phyloP scores from a whole-genome alignment of 768 basidiomycete species.

The Psilocybe subaeruginosa region DNA sequence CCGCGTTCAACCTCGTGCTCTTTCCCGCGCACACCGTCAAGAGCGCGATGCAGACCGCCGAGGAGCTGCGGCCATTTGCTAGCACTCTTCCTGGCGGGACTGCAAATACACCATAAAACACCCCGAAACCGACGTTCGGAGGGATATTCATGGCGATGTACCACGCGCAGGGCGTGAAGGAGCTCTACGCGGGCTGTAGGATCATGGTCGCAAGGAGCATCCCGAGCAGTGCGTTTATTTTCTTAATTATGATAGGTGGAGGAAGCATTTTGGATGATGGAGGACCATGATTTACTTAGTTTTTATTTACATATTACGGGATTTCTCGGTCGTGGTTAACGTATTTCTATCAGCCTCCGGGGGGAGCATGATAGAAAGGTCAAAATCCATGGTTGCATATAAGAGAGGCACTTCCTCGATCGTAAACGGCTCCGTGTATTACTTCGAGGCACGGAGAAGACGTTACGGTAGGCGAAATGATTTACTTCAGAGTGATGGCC shows the following conservation, averaged over 20 bases:
- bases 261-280: slow-evolving; percentile 37
- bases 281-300: too few species aligned
- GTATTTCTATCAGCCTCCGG: too few species aligned
- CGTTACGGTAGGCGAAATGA: too few species aligned
- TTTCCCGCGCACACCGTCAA: slow-evolving; percentile 94
- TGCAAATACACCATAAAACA: neutral
- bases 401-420: too few species aligned
- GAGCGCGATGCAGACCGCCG: slow-evolving; percentile 88
- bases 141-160: slow-evolving; percentile 76
- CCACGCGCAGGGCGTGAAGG: slow-evolving; percentile 68
- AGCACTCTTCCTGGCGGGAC: neutral
- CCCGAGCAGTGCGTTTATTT: slow-evolving; percentile 88
- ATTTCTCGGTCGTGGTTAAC: too few species aligned
- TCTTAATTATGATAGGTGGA: slow-evolving; percentile 85
- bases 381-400: too few species aligned
- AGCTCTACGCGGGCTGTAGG: slow-evolving; percentile 88
- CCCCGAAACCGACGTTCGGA: slow-evolving; percentile 49
- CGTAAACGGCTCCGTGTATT: too few species aligned
- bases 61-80: slow-evolving; percentile 62
- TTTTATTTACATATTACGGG: too few species aligned
- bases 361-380: too few species aligned
- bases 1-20: slow-evolving; percentile 75
- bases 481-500: too few species aligned
- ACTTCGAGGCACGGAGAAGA: too few species aligned
- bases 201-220: slow-evolving; percentile 82